phyloP scores from a whole-genome alignment of 306 rosid genomes.

The Vigna nakashimae region DNA sequence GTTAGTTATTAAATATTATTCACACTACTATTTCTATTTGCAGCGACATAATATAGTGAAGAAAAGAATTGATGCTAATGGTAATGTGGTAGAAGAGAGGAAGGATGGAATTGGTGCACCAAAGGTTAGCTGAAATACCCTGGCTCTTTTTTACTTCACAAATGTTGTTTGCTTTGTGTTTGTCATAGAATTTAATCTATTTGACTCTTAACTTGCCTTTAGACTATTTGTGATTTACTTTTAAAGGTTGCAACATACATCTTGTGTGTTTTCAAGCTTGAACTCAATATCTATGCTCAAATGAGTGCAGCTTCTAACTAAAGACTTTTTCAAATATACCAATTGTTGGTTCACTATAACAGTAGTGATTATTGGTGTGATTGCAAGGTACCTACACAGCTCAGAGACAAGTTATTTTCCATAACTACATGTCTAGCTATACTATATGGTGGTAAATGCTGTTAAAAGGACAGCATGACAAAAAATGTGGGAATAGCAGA shows the following conservation, averaged over 20 bases:
- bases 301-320: constrained; percentile 1
- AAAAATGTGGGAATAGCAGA: no score
- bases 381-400: no score
- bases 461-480: no score
- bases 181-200: constrained; percentile 10
- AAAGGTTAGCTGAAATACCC: constrained; percentile 67
- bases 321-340: constrained; percentile 13
- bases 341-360: constrained; percentile 18
- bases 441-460: no score
- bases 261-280: constrained; percentile 16
- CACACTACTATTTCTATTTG: constrained; percentile 46
- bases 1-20: constrained; percentile 27
- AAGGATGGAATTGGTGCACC: constrained; percentile 91
- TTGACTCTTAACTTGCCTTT: constrained; percentile 24
- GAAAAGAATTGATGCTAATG: constrained; percentile 77
- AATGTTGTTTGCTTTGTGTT: constrained; percentile 21
- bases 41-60: constrained; percentile 87
- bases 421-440: no score
- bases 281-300: constrained; percentile 21
- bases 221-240: constrained; percentile 23
- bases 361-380: constrained; percentile 7
- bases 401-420: no score
- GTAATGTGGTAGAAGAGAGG: constrained; percentile 71
- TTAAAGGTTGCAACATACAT: constrained; percentile 18
- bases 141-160: constrained; percentile 20